These are phyloP conservation scores for Leccinum imitatum DNA, from an alignment of 768 basidiomycete species.

Conservation along the genomic window DNA sequence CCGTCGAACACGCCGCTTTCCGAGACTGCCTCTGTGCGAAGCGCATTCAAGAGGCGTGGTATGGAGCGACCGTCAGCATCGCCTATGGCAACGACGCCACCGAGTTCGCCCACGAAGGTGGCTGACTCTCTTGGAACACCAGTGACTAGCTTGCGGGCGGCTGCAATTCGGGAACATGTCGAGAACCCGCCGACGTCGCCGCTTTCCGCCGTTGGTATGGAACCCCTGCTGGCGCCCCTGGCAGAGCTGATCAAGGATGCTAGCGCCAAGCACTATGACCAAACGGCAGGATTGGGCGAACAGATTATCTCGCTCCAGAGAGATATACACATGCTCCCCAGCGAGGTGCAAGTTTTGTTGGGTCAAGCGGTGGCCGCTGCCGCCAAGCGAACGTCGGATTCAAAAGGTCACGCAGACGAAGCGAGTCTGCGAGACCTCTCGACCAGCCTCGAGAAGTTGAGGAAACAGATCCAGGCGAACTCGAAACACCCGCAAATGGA, in stretches of 20 bases:
- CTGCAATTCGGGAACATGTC: conserved; percentile 20
- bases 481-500: conserved; percentile 16
- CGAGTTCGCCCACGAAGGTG: conserved; percentile 11
- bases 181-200: conserved; percentile 16
- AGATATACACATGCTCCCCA: conserved; percentile 30
- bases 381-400: conserved; percentile 2
- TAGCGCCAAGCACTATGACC: conserved; percentile 37
- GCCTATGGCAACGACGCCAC: conserved; percentile 7
- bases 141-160: conserved; percentile 9
- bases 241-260: conserved; percentile 36
- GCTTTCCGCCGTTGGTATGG: conserved; percentile 7
- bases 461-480: conserved; percentile 10
- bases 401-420: background rate
- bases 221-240: conserved; percentile 26
- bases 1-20: conserved; percentile 7
- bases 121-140: background rate
- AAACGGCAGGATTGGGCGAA: conserved; percentile 33
- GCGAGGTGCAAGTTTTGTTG: conserved; percentile 25
- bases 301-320: conserved; percentile 35
- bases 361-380: conserved; percentile 4
- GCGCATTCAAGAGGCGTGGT: conserved; percentile 21
- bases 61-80: background rate
- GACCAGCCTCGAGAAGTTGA: conserved; percentile 20
- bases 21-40: conserved; percentile 20
- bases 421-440: conserved; percentile 10